Conservation (phyloP, 192 early-diverging fungal genomes). For the Phlyctochytrium arcticum region DNA sequence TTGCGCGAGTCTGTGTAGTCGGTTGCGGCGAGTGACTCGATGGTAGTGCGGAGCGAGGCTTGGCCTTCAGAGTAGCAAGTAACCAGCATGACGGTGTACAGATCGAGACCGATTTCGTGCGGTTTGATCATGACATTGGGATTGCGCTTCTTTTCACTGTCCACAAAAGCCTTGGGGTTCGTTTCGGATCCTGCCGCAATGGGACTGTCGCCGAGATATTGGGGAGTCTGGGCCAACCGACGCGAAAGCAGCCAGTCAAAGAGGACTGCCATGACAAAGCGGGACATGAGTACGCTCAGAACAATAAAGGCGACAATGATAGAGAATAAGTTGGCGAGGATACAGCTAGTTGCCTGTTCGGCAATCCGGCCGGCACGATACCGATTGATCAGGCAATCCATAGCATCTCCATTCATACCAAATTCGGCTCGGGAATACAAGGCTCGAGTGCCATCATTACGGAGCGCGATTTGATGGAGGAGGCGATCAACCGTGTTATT, state of each 20-base stretch:
- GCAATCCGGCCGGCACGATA: constrained; percentile 24
- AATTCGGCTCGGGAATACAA: neutral
- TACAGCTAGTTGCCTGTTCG: constrained; percentile 18
- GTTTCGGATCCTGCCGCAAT: neutral
- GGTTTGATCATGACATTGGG: no score
- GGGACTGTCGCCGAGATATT: neutral
- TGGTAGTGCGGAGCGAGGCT: constrained; percentile 59
- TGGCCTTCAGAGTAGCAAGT: constrained; percentile 90
- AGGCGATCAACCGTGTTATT: constrained; percentile 23
- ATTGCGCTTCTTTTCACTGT: neutral
- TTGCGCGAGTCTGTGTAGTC: constrained; percentile 83
- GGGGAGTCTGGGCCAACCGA: constrained; percentile 39
- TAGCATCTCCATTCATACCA: neutral
- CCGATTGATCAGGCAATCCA: constrained; percentile 29
- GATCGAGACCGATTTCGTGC: constrained; percentile 19
- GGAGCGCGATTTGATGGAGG: constrained; percentile 64
- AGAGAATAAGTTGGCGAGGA: constrained; percentile 18
- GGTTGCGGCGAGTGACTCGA: constrained; percentile 82
- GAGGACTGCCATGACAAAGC: constrained; percentile 42
- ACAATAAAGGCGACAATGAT: constrained; percentile 25
- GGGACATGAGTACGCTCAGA: constrained; percentile 30
- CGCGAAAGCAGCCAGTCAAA: constrained; percentile 45
- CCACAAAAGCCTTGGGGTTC: neutral
- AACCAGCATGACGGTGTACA: constrained; percentile 67
- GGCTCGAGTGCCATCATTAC: constrained; percentile 55